Evolutionary conservation across 176 grass and related monocot genomes (phyloP).

Genomic region (Cenchrus purpureus): DNA sequence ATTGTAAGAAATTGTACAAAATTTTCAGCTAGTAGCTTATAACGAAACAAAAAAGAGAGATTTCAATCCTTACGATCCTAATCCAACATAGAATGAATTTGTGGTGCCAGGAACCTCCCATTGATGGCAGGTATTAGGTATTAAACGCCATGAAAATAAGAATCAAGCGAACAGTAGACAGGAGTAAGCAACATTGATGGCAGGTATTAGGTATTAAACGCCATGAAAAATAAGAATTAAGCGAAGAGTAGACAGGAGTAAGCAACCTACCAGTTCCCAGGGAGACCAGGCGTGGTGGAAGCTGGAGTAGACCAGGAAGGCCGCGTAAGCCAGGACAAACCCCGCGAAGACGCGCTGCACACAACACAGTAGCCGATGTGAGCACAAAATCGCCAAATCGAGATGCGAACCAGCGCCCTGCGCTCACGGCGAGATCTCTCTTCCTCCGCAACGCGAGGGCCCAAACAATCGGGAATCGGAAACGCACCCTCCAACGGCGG

Average conservation of each 20-base stretch:
- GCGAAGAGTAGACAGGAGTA: background rate
- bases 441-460: background rate
- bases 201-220: conserved; percentile 2
- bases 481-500: conserved; percentile 75
- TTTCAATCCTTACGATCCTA: background rate
- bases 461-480: conserved; percentile 10
- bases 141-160: background rate
- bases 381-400: conserved; percentile 9
- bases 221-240: background rate
- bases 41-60: background rate
- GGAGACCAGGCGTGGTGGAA: conserved; percentile 83
- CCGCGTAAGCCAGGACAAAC: conserved; percentile 66
- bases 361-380: conserved; percentile 26
- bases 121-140: background rate
- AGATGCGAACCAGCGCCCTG: background rate
- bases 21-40: background rate
- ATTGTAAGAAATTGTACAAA: no score
- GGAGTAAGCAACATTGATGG: conserved; percentile 16
- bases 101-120: background rate
- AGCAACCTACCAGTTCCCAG: conserved; percentile 77
- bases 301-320: conserved; percentile 74
- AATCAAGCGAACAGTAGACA: background rate
- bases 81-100: background rate
- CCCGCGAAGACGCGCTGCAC: conserved; percentile 72
- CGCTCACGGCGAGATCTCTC: background rate